A percentile compares a stretch with the other conserved stretches of the same genome.
Conservation (phyloP, 2,329 filamentous ascomycete genomes). For the Balansia obtecta region DNA sequence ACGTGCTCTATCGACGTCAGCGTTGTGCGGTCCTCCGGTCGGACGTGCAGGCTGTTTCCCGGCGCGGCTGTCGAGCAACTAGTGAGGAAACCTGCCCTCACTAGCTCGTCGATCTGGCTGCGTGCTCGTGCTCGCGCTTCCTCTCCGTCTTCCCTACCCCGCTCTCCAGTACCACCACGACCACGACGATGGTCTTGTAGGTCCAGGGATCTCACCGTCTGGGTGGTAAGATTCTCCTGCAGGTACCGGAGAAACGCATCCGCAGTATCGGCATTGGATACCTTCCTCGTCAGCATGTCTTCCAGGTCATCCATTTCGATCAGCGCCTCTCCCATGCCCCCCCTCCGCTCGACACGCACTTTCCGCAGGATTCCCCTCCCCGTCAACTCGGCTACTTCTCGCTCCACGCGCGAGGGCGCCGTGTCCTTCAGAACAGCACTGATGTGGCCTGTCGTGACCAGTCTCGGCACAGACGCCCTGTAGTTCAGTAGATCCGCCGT, state of each 20-base stretch:
- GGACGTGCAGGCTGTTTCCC: conserved; percentile 27
- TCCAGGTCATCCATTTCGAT: conserved; percentile 46
- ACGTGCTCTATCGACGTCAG: conserved; percentile 50
- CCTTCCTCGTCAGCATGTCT: conserved; percentile 24
- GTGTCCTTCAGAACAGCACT: conserved; percentile 40
- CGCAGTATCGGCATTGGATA: conserved; percentile 29
- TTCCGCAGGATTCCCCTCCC: conserved; percentile 45
- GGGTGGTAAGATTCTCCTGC: conserved; percentile 32
- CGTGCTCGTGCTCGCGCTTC: conserved; percentile 25
- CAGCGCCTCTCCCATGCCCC: conserved; percentile 51
- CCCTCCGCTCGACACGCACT: conserved; percentile 49
- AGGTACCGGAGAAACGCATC: conserved; percentile 41
- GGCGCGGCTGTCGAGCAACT: conserved; percentile 19
- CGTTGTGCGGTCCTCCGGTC: conserved; percentile 41
- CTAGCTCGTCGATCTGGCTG: conserved; percentile 42
- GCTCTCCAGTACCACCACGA: neutral
- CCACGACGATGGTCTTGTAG: neutral
- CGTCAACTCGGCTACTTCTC: conserved; percentile 51
- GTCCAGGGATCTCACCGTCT: conserved; percentile 13
- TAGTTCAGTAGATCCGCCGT: conserved; percentile 53
- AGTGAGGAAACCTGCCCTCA: conserved; percentile 57
- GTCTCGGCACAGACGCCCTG: conserved; percentile 44
- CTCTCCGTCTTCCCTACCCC: conserved; percentile 1
- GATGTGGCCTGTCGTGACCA: conserved; percentile 55
- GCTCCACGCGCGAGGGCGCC: conserved; percentile 52